A percentile compares a stretch with the other conserved stretches of the same genome.
These are phyloP conservation scores for Beauveria australis DNA, from an alignment of 2,329 filamentous ascomycete genomes.

Conservation along the genomic window DNA sequence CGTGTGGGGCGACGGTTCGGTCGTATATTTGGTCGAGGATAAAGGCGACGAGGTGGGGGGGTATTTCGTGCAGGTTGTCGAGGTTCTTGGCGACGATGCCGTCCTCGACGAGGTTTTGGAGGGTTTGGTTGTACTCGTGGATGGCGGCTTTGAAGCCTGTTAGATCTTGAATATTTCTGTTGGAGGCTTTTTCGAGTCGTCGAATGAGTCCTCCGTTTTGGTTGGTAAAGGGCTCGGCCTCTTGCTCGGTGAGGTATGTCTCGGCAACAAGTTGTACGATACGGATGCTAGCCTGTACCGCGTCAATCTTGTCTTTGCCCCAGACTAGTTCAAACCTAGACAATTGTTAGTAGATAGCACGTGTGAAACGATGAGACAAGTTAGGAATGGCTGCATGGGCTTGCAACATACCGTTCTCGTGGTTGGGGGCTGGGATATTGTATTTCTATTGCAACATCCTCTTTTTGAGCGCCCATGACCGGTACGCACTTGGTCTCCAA, in stretches of 20 bases:
- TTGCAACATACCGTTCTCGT: constrained; percentile 51
- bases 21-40: constrained; percentile 86
- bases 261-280: constrained; percentile 63
- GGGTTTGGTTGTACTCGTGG: constrained; percentile 65
- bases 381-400: background rate
- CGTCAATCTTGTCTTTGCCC: constrained; percentile 72
- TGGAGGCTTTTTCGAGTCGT: constrained; percentile 65
- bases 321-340: constrained; percentile 55
- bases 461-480: constrained; percentile 38
- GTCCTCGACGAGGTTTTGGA: constrained; percentile 57
- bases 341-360: constrained; percentile 9
- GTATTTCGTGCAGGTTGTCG: constrained; percentile 58
- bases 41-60: constrained; percentile 65
- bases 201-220: constrained; percentile 67
- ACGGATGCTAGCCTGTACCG: constrained; percentile 63
- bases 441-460: constrained; percentile 56
- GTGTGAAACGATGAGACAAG: background rate
- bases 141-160: constrained; percentile 66
- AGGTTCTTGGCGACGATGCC: constrained; percentile 68
- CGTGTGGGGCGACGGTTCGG: constrained; percentile 82
- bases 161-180: constrained; percentile 54
- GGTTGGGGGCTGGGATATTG: constrained; percentile 74
- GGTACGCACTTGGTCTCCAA: constrained; percentile 42
- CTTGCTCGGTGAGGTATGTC: constrained; percentile 67
- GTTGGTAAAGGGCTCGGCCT: constrained; percentile 61